Percentiles rank a stretch among this genome's conserved stretches.
phyloP scores from a whole-genome alignment of 2,329 filamentous ascomycete species.

The Trichophyton mentagrophytes region DNA sequence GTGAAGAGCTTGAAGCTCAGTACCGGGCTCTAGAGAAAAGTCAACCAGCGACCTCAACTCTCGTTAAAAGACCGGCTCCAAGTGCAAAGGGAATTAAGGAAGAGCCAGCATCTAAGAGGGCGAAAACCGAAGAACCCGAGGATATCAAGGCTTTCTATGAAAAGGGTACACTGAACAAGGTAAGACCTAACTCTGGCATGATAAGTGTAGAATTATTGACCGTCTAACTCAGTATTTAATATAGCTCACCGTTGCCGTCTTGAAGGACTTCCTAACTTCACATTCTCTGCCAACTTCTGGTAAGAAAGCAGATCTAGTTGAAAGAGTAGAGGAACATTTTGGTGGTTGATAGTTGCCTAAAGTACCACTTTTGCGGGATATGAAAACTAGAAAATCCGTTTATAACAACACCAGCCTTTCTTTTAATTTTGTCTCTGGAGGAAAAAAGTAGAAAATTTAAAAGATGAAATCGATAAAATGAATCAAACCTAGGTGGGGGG shows the following conservation, averaged over 20 bases:
- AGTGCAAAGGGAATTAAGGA: slow-evolving; percentile 17
- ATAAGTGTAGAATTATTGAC: not conserved
- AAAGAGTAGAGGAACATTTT: slow-evolving; percentile 37
- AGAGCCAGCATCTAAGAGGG: slow-evolving; percentile 30
- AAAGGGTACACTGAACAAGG: slow-evolving; percentile 34
- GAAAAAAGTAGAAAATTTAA: not conserved
- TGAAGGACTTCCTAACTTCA: slow-evolving; percentile 36
- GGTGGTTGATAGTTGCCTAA: slow-evolving; percentile 17
- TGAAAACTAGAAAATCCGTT: too few species aligned
- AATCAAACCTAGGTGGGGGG: too few species aligned
- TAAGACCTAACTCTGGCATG: slow-evolving; percentile 7
- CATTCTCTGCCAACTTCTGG: slow-evolving; percentile 33
- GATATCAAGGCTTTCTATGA: slow-evolving; percentile 31
- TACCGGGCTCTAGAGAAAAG: slow-evolving; percentile 33
- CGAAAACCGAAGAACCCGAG: slow-evolving; percentile 33
- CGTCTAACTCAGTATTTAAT: not conserved
- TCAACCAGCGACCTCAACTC: slow-evolving; percentile 32
- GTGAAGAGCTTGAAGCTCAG: slow-evolving; percentile 51
- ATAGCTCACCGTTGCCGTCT: slow-evolving; percentile 34
- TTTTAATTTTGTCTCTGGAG: too few species aligned
- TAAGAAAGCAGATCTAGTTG: slow-evolving; percentile 41
- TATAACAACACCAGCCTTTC: not conserved
- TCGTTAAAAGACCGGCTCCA: slow-evolving; percentile 35
- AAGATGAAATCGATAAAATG: not conserved
- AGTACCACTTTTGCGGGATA: too few species aligned